Conservation (phyloP, 2,329 filamentous ascomycete species). For the Uncinocarpus reesii region DNA sequence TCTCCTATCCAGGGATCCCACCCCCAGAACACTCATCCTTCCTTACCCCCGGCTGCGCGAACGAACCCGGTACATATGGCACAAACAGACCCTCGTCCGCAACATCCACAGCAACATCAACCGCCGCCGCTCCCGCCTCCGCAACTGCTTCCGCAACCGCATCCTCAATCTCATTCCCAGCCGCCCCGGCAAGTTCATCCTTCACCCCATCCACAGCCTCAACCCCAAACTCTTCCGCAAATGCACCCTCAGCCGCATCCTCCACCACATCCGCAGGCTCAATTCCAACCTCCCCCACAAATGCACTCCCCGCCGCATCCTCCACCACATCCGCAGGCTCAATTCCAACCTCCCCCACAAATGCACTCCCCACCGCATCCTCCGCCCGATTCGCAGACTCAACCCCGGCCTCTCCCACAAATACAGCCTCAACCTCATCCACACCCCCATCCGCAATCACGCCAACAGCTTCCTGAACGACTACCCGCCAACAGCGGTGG, state of each 20-base stretch:
- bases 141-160: not conserved
- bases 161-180: not conserved
- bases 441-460: not conserved
- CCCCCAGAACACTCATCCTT: not conserved
- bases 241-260: slow-evolving; percentile 1
- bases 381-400: slow-evolving; percentile 5
- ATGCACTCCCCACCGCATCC: slow-evolving; percentile 3
- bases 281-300: slow-evolving; percentile 8
- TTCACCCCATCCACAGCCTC: not conserved
- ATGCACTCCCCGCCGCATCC: not conserved
- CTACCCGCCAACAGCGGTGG: not conserved
- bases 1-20: not conserved
- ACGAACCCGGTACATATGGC: not conserved
- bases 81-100: not conserved
- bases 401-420: not conserved
- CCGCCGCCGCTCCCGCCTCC: not conserved
- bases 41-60: not conserved
- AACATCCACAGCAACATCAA: not conserved
- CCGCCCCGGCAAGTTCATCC: not conserved
- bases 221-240: not conserved
- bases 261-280: not conserved
- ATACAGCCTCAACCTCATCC: not conserved
- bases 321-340: slow-evolving; percentile 3
- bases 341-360: not conserved
- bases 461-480: not conserved